Evolutionary conservation across 768 basidiomycete genomes (phyloP), one percentile per base, ranked within the genome.

Genomic region (Suillus luteus): DNA sequence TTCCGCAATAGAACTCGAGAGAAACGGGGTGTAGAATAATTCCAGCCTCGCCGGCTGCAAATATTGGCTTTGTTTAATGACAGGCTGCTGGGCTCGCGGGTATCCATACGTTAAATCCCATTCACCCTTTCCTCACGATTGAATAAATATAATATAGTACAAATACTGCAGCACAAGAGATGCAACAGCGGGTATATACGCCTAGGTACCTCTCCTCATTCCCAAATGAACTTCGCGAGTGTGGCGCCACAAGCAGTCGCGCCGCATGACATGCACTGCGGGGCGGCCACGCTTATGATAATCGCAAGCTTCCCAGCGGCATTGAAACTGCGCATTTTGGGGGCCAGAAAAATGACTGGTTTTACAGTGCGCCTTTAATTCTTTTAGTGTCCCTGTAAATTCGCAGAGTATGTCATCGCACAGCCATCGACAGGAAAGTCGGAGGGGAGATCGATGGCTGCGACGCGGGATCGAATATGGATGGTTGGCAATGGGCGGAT

Each of bases 161-260:
- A 19, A 2, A 9, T 33, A 8, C 9, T 2, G 9, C 17, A 31
- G 14, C 5, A 52, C 51, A 33, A 19, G 17, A 31, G 19, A 31
- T 52, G 27, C 5, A 52, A 31, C 11, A 19, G 51, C 15, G 17
- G 51, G 51, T 3, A 1, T 4, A 22, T 19, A 35, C 3, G 19
- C 6, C 35, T 55, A 55, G 12, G n/a, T 10, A 22, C 4, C 37
- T 22, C 55, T 55, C 37, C 17, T 55, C 55, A 55, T 24, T 33
- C 52, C 33, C 11, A 38, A 10, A 24, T 55, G 35, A 1, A 55
- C 8, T 24, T 55, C 55, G 2, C 8, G 10, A 3, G 37, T 55
- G 5, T 55, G 55, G 14, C 55, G 37, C 55, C 55, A 55, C 14
- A 55, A 38, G 22, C 35, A 55, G 22, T 24, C 55, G 14, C 55